Percentiles rank a stretch among this genome's conserved stretches.
Evolutionary conservation across 2,329 filamentous ascomycete species (phyloP).

Genomic region (Claviceps digitariae): DNA sequence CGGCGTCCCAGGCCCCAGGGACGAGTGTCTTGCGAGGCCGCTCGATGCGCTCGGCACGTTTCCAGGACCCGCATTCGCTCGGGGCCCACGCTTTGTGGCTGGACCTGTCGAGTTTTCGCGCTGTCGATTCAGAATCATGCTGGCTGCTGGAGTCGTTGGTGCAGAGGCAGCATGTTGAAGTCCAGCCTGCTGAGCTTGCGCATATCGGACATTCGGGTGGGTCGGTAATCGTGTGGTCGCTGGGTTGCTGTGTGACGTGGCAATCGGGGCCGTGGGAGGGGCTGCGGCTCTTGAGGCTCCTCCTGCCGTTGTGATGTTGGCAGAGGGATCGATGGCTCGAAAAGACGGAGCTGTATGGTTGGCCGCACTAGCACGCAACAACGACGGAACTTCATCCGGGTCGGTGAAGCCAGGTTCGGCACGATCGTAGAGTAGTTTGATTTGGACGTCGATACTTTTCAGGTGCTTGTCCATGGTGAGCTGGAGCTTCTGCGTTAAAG

Average conservation of each 20-base stretch:
- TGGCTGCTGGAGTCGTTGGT: conserved; percentile 46
- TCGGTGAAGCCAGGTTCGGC: conserved; percentile 48
- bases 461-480: conserved; percentile 48
- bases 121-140: conserved; percentile 44
- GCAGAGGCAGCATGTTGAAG: conserved; percentile 36
- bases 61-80: conserved; percentile 33
- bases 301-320: conserved; percentile 19
- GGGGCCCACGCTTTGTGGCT: conserved; percentile 39
- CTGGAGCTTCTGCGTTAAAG: conserved; percentile 51
- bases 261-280: conserved; percentile 14
- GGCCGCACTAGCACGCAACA: conserved; percentile 43
- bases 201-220: conserved; percentile 33
- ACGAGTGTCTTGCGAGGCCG: conserved; percentile 47
- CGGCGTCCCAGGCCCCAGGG: conserved; percentile 48
- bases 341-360: conserved; percentile 31
- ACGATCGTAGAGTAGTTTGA: conserved; percentile 48
- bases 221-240: conserved; percentile 28
- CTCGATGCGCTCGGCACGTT: conserved; percentile 39
- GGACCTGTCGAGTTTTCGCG: conserved; percentile 47
- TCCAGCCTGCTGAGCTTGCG: conserved; percentile 30
- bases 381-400: conserved; percentile 48
- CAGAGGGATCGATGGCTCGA: conserved; percentile 29
- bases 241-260: conserved; percentile 24
- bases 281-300: conserved; percentile 4
- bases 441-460: conserved; percentile 47